A percentile compares a stretch with the other conserved stretches of the same genome.
Conservation (phyloP, 2,329 filamentous ascomycete genomes). For the Sphaceloma murrayae region DNA sequence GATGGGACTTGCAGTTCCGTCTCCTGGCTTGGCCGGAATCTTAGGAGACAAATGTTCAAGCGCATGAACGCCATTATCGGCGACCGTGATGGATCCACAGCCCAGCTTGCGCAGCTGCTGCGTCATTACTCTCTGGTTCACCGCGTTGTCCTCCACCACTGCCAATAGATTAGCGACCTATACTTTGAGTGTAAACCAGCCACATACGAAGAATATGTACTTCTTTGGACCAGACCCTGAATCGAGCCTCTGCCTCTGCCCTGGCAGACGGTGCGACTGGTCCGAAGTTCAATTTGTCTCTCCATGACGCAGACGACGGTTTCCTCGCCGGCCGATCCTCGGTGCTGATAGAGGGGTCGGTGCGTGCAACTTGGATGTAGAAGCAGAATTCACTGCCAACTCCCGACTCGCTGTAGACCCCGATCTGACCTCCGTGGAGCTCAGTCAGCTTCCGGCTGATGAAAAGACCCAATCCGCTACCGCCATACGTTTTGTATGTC, state of each 20-base stretch:
- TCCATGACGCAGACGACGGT: too few relatives aligned
- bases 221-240: too few relatives aligned
- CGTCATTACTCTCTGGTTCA: slow-evolving; percentile 34
- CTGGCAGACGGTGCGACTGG: too few relatives aligned
- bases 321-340: too few relatives aligned
- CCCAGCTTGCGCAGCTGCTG: slow-evolving; percentile 31
- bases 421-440: slow-evolving; percentile 61
- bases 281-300: too few relatives aligned
- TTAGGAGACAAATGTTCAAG: slow-evolving; percentile 28
- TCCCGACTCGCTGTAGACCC: slow-evolving; percentile 49
- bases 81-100: slow-evolving; percentile 28
- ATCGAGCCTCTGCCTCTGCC: too few relatives aligned
- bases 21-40: not conserved
- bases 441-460: slow-evolving; percentile 60
- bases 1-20: not conserved
- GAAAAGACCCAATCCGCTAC: slow-evolving; percentile 59
- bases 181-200: too few relatives aligned
- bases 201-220: too few relatives aligned
- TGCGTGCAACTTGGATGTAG: too few relatives aligned
- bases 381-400: slow-evolving; percentile 58
- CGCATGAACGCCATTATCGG: slow-evolving; percentile 32
- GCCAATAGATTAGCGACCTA: too few relatives aligned
- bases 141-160: slow-evolving; percentile 32
- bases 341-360: too few relatives aligned
- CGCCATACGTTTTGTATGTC: slow-evolving; percentile 60